phyloP scores from a whole-genome alignment of 257 asterid species.

The Ophiorrhiza pumila region DNA sequence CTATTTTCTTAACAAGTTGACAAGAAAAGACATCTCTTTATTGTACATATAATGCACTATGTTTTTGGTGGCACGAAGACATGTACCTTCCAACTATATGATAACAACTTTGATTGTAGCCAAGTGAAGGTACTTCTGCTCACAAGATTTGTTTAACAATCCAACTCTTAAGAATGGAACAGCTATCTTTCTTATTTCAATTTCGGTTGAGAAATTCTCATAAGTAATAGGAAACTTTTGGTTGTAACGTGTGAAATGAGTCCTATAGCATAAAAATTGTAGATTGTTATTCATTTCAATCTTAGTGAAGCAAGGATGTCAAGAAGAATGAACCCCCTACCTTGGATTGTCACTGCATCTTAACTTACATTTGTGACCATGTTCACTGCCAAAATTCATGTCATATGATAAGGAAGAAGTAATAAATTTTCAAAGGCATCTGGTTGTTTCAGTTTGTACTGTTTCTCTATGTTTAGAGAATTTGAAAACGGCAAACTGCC shows the following conservation, averaged over 20 bases:
- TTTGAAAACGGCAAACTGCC: neutral
- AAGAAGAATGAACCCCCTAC: neutral
- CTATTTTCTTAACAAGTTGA: no score
- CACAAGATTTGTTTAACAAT: neutral
- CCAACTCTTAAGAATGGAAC: neutral
- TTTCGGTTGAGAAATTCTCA: neutral
- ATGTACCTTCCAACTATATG: neutral
- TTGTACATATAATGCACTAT: no score
- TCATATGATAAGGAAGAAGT: neutral
- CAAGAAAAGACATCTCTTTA: no score
- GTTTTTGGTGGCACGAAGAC: neutral
- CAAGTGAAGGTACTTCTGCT: neutral
- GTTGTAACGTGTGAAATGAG: neutral
- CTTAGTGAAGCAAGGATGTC: conserved; percentile 2
- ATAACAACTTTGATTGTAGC: no score
- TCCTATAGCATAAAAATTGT: neutral
- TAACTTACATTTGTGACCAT: neutral
- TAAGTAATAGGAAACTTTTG: neutral
- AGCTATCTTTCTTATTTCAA: neutral
- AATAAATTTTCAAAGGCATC: neutral
- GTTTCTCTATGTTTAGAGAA: neutral
- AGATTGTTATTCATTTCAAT: neutral
- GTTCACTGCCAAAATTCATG: neutral
- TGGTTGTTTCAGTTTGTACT: neutral
- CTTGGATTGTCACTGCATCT: neutral